Base-by-base conservation (phyloP, 306 rosid species). In the Clitoria ternatea region DNA sequence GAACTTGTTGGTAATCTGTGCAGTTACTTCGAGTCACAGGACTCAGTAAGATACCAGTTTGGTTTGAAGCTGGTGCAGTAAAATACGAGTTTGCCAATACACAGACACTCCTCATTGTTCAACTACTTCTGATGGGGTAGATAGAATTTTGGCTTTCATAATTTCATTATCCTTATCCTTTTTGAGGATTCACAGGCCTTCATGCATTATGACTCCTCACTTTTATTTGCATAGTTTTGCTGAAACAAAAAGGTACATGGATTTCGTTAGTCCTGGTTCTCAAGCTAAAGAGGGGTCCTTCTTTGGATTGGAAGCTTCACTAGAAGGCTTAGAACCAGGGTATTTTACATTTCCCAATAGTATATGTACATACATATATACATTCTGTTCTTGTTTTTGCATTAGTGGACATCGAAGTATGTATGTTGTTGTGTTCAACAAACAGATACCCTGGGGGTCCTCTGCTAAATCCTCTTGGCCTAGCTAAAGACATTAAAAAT, bases 291-390 rank as follows among this genome's bases (percentile, higher is more conserved):
- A 84, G 29, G 97, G 92, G 36, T 60, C 89, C 61, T 94, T 91
- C 80, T 83, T 91, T 23, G 97, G 97, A 69, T 47, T 94, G 57
- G 96, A 91, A 85, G 84, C 88, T 75, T 68, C 95, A 45, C 36
- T 94, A 0, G 85, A 80, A 82, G 99, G 97, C 69, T 72, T 94
- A 83, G 99, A 85, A 72, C 99, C 97, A 18, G 95, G 98, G 97
- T 91, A 90, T 80, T 66, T 66, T 36, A 17, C 52, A 84, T 82
- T 65, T 69, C 15, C 39, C 45, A 59, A 2, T 59, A 18, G 5
- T 29, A 29, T 29, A 29, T 29, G 5, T 29, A 29, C 5, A 29
- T 29, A 29, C 5, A 29, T 29, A 29, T 29, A 29, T 29, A 29
- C 5, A 29, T 29, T 29, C 5, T n/a, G n/a, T n/a, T n/a, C n/a